phyloP scores from a whole-genome alignment of 2,329 filamentous ascomycete genomes.

The Aspergillus persii region DNA sequence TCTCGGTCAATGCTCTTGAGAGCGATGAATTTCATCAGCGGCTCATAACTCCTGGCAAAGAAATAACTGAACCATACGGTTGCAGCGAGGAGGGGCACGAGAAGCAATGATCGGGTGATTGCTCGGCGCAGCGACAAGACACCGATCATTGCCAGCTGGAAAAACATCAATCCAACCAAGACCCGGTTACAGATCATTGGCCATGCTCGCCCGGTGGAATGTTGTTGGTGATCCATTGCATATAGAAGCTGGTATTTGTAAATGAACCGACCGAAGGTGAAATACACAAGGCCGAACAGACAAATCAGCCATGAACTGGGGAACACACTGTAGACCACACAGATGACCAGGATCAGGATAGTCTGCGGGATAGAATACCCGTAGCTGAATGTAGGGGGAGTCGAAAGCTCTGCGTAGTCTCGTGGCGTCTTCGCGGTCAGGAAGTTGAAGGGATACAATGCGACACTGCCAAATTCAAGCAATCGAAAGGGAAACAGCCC shows the following conservation, averaged over 20 bases:
- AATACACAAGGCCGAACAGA: constrained; percentile 69
- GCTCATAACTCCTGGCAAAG: constrained; percentile 77
- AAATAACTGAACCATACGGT: constrained; percentile 90
- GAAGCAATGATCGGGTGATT: constrained; percentile 68
- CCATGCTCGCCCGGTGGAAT: constrained; percentile 81
- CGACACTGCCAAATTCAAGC: constrained; percentile 82
- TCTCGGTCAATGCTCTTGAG: constrained; percentile 75
- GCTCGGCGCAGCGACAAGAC: constrained; percentile 73
- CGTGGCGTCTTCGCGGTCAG: constrained; percentile 82
- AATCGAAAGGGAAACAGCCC: constrained; percentile 90
- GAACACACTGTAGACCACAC: constrained; percentile 88
- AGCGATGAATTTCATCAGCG: constrained; percentile 88
- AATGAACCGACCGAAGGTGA: constrained; percentile 43
- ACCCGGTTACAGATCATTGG: constrained; percentile 93
- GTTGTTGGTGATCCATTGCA: constrained; percentile 85
- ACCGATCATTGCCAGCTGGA: constrained; percentile 87
- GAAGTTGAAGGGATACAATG: constrained; percentile 75
- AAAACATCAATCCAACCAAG: constrained; percentile 79
- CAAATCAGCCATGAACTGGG: constrained; percentile 77
- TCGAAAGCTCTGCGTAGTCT: constrained; percentile 77
- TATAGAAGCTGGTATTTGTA: constrained; percentile 85
- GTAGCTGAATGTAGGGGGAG: constrained; percentile 87
- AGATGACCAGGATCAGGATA: constrained; percentile 90
- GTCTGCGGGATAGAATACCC: constrained; percentile 94
- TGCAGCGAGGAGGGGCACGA: constrained; percentile 72